Base-by-base conservation (phyloP, 1,139 yeast genomes). In the Hansenula anomala region DNA sequence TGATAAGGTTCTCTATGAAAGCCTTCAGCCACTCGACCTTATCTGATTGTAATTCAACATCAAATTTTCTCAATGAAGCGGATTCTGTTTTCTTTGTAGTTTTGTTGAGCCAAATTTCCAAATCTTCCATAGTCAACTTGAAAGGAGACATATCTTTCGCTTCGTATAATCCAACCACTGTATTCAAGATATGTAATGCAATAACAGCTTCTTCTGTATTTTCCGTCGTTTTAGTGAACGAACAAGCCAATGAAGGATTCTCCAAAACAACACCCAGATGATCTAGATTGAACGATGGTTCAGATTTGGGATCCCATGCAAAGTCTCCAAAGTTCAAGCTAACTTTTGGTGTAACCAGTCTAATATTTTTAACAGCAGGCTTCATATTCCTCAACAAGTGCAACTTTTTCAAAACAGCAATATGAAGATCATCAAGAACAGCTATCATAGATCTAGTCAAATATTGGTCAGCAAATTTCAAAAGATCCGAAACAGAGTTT, bases 341-440 rank as follows among this genome's bases (percentile, higher is more conserved):
- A 2, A 83, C 15, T 22, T 66, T 61, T 0, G 82, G 80, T 4
- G 79, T 56, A 1, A 78, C 72, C 4, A 85, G 39, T 33, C 86
- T 66, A 6, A 73, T 33, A 45, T 77, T 80, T 26, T 61, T 59
- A 2, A 71, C 63, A 22, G 62, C 54, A 4, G 72, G 64, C 1
- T 62, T 51, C 2, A 69, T 64, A 10, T 58, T 52, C 38, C 74
- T 59, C 18, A 67, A 55, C 11, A 48, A 49, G 25, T 66, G 62
- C 15, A 83, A 55, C 15, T 64, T 56, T 28, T 59, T 60, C 12
- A 86, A 67, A 3, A 83, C 75, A n/a, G 75, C 73, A 20, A 75
- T 60, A 43, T 89, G 95, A 17, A 88, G 61, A 16, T 60, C 56
- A 55, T 90, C 96, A 57, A 89, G 64, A 3, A 78, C 61, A 8